A percentile compares a stretch with the other conserved stretches of the same genome.
Evolutionary conservation across 2,329 filamentous ascomycete species (phyloP).

Genomic region (Raffaelea deltoideospora): DNA sequence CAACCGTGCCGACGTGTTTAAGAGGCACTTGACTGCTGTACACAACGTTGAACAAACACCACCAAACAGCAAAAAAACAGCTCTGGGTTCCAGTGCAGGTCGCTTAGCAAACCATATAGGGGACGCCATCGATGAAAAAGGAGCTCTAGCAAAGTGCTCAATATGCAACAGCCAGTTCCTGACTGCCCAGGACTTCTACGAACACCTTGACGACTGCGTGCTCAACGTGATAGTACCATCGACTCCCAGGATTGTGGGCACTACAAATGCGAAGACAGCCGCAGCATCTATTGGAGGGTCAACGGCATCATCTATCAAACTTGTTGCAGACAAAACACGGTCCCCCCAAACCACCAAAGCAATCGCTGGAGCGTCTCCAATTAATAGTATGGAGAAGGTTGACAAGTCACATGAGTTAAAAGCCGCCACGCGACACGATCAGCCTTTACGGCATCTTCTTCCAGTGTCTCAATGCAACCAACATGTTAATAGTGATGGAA

Average conservation of each 20-base stretch:
- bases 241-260: conserved; percentile 16
- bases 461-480: no score
- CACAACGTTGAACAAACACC: conserved; percentile 91
- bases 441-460: no score
- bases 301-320: no score
- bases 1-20: conserved; percentile 93
- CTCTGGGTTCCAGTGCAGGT: conserved; percentile 15
- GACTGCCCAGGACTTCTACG: conserved; percentile 91
- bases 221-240: conserved; percentile 41
- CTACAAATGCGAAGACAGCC: background rate
- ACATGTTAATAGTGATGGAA: no score
- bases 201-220: conserved; percentile 66
- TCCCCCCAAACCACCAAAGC: background rate
- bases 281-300: no score
- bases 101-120: conserved; percentile 5
- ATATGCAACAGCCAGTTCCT: conserved; percentile 70
- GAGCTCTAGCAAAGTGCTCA: conserved; percentile 56
- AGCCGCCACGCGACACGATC: no score
- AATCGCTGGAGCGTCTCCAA: background rate
- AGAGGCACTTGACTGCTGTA: conserved; percentile 81
- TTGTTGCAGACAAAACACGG: background rate
- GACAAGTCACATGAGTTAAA: no score
- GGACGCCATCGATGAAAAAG: conserved; percentile 3
- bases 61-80: conserved; percentile 71
- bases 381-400: no score